Percentiles rank a stretch among this genome's conserved stretches.
phyloP scores from a whole-genome alignment of 164 flowering plant species.

The Hamamelis virginiana region DNA sequence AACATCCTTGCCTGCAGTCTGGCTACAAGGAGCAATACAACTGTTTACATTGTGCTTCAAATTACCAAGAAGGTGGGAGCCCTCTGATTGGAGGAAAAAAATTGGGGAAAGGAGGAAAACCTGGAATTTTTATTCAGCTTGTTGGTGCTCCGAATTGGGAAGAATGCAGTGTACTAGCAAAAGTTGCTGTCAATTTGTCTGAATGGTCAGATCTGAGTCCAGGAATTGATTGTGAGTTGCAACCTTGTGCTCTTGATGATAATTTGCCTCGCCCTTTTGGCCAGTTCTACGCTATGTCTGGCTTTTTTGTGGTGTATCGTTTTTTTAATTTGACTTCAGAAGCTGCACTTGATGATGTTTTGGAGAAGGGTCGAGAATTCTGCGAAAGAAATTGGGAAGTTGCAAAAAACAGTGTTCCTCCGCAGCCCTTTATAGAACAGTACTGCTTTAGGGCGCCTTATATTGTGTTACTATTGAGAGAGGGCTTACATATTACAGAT shows the following conservation, averaged over 20 bases:
- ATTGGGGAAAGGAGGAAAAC: constrained; percentile 45
- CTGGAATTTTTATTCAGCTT: constrained; percentile 53
- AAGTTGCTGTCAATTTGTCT: constrained; percentile 75
- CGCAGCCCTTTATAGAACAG: constrained; percentile 96
- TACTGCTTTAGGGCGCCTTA: constrained; percentile 98
- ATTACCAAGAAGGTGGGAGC: constrained; percentile 48
- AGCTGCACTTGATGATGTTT: constrained; percentile 78
- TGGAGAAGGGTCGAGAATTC: constrained; percentile 81
- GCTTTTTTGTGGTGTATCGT: constrained; percentile 88
- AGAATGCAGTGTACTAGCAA: constrained; percentile 77
- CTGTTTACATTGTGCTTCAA: constrained; percentile 66
- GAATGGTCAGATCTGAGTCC: constrained; percentile 74
- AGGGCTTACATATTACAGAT: constrained; percentile 86
- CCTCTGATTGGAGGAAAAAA: constrained; percentile 42
- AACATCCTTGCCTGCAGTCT: constrained; percentile 86
- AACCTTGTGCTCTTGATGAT: constrained; percentile 81
- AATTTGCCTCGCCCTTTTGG: constrained; percentile 73
- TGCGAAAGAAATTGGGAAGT: constrained; percentile 80
- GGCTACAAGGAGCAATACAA: constrained; percentile 71
- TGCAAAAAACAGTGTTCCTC: constrained; percentile 79
- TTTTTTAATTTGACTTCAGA: constrained; percentile 82
- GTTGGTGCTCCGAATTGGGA: constrained; percentile 86
- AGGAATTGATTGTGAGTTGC: constrained; percentile 76
- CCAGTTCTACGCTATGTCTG: constrained; percentile 88
- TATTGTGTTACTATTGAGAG: constrained; percentile 72